Evolutionary conservation across 1,284 basidiomycete genomes (phyloP).

Genomic region (Heterobasidion annosum): DNA sequence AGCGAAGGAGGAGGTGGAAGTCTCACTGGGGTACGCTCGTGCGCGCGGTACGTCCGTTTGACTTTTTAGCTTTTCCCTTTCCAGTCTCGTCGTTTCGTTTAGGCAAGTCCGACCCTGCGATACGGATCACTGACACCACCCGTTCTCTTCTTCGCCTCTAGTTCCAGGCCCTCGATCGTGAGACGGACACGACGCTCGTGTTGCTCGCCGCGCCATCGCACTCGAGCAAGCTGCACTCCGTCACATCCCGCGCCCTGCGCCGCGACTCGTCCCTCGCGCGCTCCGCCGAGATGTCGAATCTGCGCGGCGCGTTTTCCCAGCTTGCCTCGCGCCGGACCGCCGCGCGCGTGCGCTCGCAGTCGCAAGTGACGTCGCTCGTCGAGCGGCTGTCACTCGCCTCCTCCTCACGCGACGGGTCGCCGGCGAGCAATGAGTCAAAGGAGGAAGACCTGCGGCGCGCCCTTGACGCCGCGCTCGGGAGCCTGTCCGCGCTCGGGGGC

Average conservation of each 20-base stretch:
- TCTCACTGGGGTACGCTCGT: slow-evolving; percentile 62
- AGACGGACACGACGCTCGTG: slow-evolving; percentile 70
- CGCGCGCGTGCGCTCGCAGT: slow-evolving; percentile 23
- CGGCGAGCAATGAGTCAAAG: slow-evolving; percentile 37
- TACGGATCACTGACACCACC: neutral
- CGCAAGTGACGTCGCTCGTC: slow-evolving; percentile 41
- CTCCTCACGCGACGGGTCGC: slow-evolving; percentile 42
- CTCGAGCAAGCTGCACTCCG: slow-evolving; percentile 47
- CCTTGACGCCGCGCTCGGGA: slow-evolving; percentile 54
- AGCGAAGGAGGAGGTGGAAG: slow-evolving; percentile 63
- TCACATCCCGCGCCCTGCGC: slow-evolving; percentile 60
- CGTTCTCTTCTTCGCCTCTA: slow-evolving; percentile 19
- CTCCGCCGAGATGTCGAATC: slow-evolving; percentile 37
- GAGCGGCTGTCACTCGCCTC: slow-evolving; percentile 43
- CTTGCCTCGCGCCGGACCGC: slow-evolving; percentile 48
- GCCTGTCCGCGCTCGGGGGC: slow-evolving; percentile 46
- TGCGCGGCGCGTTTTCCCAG: slow-evolving; percentile 48
- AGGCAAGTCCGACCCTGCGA: slow-evolving; percentile 7
- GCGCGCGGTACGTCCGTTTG: slow-evolving; percentile 46
- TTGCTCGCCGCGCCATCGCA: slow-evolving; percentile 68
- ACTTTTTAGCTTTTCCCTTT: neutral
- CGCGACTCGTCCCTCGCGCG: slow-evolving; percentile 37
- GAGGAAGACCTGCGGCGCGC: slow-evolving; percentile 59
- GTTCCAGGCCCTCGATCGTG: slow-evolving; percentile 71
- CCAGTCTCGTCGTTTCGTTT: neutral